phyloP scores from a whole-genome alignment of 1,284 basidiomycete species.

The Malassezia slooffiae region DNA sequence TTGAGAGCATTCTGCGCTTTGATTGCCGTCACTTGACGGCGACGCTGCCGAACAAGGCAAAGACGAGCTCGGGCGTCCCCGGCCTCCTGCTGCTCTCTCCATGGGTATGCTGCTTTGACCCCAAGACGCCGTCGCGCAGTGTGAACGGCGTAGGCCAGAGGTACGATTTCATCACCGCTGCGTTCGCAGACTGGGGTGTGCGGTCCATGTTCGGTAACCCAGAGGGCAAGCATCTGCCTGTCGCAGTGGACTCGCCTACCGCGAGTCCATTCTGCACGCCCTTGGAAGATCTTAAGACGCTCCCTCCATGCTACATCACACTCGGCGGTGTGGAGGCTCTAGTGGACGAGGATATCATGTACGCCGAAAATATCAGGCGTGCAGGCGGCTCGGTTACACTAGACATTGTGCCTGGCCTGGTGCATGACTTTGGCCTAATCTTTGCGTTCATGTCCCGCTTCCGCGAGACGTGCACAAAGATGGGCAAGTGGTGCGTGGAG shows the following conservation, averaged over 20 bases:
- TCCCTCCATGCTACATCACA: conserved; percentile 1
- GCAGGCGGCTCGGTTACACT: background rate
- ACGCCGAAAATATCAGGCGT: background rate
- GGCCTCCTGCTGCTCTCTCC: conserved; percentile 33
- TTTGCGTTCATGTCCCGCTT: background rate
- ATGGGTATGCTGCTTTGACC: conserved; percentile 20
- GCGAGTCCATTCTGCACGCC: background rate
- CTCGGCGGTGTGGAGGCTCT: conserved; percentile 4
- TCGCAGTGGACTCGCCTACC: background rate
- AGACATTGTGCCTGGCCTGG: background rate
- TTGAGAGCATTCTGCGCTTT: conserved; percentile 36
- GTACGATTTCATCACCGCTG: conserved; percentile 27
- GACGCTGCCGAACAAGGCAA: background rate
- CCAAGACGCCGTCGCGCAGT: conserved; percentile 7
- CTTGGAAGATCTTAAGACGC: background rate
- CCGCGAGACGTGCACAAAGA: background rate
- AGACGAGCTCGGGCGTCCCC: conserved; percentile 14
- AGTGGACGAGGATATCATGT: conserved; percentile 4
- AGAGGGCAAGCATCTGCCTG: background rate
- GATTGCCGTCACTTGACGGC: conserved; percentile 23
- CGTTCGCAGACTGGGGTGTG: conserved; percentile 33
- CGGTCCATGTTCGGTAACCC: conserved; percentile 8
- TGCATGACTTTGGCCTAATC: conserved; percentile 7
- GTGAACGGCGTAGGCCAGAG: background rate
- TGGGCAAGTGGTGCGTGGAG: background rate